Evolutionary conservation across 768 basidiomycete genomes (phyloP).

Genomic region (Filobasidium floriforme): DNA sequence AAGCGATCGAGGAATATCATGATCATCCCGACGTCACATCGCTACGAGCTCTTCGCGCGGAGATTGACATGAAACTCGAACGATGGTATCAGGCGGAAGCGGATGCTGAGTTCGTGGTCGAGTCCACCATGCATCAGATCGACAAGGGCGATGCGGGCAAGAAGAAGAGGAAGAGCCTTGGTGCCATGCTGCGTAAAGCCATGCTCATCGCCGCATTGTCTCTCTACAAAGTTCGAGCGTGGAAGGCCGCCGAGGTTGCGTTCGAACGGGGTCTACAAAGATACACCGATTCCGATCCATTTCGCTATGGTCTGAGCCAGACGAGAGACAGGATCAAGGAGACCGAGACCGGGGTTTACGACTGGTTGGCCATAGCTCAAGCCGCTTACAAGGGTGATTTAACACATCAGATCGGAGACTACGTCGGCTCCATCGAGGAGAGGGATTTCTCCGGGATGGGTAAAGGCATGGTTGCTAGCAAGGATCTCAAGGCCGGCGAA

Average conservation of each 20-base stretch:
- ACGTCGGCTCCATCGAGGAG: background rate
- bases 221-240: background rate
- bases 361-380: background rate
- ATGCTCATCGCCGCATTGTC: background rate
- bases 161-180: background rate
- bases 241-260: background rate
- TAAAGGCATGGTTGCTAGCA: background rate
- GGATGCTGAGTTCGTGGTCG: background rate
- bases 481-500: background rate
- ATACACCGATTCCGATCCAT: background rate
- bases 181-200: background rate
- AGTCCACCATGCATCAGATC: background rate
- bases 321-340: background rate
- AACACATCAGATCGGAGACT: background rate
- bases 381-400: background rate
- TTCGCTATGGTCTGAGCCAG: background rate
- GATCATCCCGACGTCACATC: background rate
- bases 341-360: background rate
- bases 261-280: background rate
- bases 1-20: background rate
- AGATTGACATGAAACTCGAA: background rate
- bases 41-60: background rate
- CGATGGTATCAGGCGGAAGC: background rate
- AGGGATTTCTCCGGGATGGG: background rate
- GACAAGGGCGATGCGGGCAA: background rate